Conservation (phyloP, 2,329 filamentous ascomycete species). For the Penicillium aurantiogriseum region DNA sequence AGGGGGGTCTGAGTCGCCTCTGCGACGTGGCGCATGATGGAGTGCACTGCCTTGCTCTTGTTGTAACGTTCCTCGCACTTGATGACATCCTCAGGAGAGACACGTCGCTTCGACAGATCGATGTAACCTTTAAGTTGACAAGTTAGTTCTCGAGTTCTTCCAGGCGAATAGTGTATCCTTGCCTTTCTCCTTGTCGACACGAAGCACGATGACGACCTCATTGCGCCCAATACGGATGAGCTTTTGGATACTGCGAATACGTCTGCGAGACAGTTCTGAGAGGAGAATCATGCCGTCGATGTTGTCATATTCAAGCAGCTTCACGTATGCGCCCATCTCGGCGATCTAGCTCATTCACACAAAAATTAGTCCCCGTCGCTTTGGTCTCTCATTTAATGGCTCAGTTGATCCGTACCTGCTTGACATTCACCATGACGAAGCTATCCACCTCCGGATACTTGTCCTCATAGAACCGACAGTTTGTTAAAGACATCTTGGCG, state of each 20-base stretch:
- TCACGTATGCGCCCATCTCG: conserved; percentile 99
- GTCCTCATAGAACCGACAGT: conserved; percentile 96
- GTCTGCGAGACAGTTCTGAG: conserved; percentile 93
- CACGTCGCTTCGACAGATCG: conserved; percentile 96
- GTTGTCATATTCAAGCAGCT: conserved; percentile 99
- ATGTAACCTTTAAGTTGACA: conserved; percentile 68
- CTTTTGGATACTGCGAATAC: conserved; percentile 98
- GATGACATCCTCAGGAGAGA: conserved; percentile 94
- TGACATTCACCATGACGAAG: conserved; percentile 99
- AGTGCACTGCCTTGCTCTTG: conserved; percentile 99
- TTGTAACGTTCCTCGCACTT: conserved; percentile 99
- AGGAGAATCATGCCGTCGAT: conserved; percentile 99
- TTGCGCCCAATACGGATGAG: conserved; percentile 97
- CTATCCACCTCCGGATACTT: conserved; percentile 98
- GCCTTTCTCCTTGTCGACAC: conserved; percentile 99
- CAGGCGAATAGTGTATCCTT: conserved; percentile 29
- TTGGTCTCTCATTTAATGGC: not conserved
- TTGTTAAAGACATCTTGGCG: conserved; percentile 87
- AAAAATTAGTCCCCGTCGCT: conserved; percentile 12
- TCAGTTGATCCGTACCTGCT: conserved; percentile 64
- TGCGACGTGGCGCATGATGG: conserved; percentile 97
- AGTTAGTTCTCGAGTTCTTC: conserved; percentile 19
- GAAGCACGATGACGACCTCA: conserved; percentile 95
- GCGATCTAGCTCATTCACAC: conserved; percentile 65
- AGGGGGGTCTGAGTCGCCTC: conserved; percentile 96